Conservation (phyloP, 2,329 filamentous ascomycete species). For the Diaporthe caulivora region DNA sequence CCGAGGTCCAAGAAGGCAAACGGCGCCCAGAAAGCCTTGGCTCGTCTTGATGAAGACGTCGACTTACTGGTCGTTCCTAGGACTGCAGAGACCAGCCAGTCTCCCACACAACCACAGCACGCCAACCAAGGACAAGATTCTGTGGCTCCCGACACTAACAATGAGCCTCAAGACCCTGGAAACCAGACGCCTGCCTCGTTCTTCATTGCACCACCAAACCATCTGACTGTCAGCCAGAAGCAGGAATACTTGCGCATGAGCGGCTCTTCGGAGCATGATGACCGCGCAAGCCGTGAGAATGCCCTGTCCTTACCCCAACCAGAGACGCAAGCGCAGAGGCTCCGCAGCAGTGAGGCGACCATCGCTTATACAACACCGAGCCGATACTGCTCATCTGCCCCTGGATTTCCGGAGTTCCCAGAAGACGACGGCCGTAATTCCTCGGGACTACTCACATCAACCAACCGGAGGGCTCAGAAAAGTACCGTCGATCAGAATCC, state of each 20-base stretch:
- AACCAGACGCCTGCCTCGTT: slow-evolving; percentile 43
- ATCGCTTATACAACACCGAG: slow-evolving; percentile 54
- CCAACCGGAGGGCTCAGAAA: background rate
- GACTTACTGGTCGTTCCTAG: slow-evolving; percentile 42
- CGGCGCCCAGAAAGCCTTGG: background rate
- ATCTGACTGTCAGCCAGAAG: slow-evolving; percentile 53
- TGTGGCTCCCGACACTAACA: slow-evolving; percentile 33
- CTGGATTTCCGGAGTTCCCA: slow-evolving; percentile 20
- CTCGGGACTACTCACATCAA: slow-evolving; percentile 24
- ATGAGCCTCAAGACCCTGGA: background rate
- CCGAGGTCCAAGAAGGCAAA: slow-evolving; percentile 29
- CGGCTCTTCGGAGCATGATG: slow-evolving; percentile 41
- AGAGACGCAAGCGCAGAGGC: slow-evolving; percentile 39
- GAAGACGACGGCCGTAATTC: background rate
- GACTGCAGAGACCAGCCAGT: slow-evolving; percentile 32
- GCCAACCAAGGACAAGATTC: slow-evolving; percentile 30
- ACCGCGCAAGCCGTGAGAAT: slow-evolving; percentile 31
- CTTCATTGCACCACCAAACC: slow-evolving; percentile 49
- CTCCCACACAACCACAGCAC: slow-evolving; percentile 31
- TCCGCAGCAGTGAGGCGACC: slow-evolving; percentile 49
- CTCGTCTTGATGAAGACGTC: slow-evolving; percentile 40
- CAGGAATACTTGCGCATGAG: slow-evolving; percentile 50
- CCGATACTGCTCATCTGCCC: slow-evolving; percentile 43
- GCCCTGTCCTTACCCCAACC: slow-evolving; percentile 34
- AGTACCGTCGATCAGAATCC: background rate